Percentiles rank a stretch among this genome's conserved stretches.
Conservation (phyloP, 2,329 filamentous ascomycete genomes). For the Penicillium sp. region DNA sequence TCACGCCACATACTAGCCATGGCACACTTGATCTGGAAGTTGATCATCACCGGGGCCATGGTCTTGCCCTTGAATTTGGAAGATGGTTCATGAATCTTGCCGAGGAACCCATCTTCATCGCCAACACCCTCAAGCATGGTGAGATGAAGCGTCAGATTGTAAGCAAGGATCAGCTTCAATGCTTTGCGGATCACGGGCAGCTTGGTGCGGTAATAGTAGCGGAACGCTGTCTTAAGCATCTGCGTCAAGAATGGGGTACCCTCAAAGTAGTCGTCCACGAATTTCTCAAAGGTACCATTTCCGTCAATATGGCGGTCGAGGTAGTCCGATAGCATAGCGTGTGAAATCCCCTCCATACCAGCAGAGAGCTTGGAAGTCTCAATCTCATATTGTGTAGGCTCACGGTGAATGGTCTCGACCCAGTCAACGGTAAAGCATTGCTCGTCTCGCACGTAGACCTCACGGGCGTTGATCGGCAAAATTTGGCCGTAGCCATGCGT, state of each 20-base stretch:
- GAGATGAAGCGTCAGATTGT: conserved; percentile 91
- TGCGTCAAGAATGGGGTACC: conserved; percentile 92
- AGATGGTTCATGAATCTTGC: conserved; percentile 76
- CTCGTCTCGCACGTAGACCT: conserved; percentile 87
- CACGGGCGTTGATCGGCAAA: conserved; percentile 84
- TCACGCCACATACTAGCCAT: conserved; percentile 98
- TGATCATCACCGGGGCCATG: conserved; percentile 96
- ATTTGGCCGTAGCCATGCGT: conserved; percentile 94
- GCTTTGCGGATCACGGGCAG: conserved; percentile 89
- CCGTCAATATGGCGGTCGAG: conserved; percentile 91
- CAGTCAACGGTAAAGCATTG: conserved; percentile 91
- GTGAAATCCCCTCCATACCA: conserved; percentile 79
- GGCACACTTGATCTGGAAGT: conserved; percentile 97
- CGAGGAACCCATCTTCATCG: conserved; percentile 68
- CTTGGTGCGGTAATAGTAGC: conserved; percentile 84
- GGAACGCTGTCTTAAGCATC: conserved; percentile 91
- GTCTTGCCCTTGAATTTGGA: conserved; percentile 87
- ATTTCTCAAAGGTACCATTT: conserved; percentile 82
- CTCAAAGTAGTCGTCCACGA: conserved; percentile 93
- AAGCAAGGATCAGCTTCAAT: conserved; percentile 87
- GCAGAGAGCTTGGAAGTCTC: conserved; percentile 85
- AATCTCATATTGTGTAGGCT: conserved; percentile 74
- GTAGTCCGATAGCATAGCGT: conserved; percentile 77
- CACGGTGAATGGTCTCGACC: conserved; percentile 73
- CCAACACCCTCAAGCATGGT: conserved; percentile 89